Evolutionary conservation across 306 rosid species (phyloP), one percentile per base, ranked within the genome.

Genomic region (Crotalaria pallida): DNA sequence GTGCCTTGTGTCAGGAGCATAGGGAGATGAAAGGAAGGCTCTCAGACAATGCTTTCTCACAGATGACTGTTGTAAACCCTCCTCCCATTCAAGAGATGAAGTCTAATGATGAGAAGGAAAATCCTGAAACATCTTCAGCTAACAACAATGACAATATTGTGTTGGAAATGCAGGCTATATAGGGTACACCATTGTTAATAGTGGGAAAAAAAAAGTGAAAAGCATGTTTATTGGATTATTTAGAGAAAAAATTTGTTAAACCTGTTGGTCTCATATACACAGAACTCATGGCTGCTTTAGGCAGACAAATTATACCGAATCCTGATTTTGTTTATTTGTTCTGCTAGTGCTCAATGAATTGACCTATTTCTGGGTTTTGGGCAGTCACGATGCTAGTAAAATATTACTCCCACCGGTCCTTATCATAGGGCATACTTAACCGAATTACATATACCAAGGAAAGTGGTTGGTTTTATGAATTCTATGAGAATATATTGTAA

Each of bases 1-100:
- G 99, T 17, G 99, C 97, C 82, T 52, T 95, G 76, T 95, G 99
- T 77, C 96, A 91, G 74, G 97, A 95, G 87, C 99, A 95, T 82
- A 74, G 96, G 78, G 99, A 95, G 92, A 89, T 86, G 93, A 87
- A 86, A 77, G 88, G 87, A 34, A 81, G 96, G 45, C 96, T 95
- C 24, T 75, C 97, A 0, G 96, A 95, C 40, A 80, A 69, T 21
- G 26, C 71, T 5, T 88, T 70, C 18, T 74, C 86, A 72, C 88
- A 88, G 17, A 89, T 95, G 96, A 95, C 96, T 0, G 76, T 95
- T 0, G 87, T 91, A 44, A 87, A 87, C 78, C 92, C 96, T 12
- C 97, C 97, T 26, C 96, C 96, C 0, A 52, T 77, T 78, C 99
- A 94, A 82, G 87, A 87, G 83, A 94, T 94, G 97, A 80, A 86